Conservation (phyloP, 768 basidiomycete species). For the Leccinellum luteum region DNA sequence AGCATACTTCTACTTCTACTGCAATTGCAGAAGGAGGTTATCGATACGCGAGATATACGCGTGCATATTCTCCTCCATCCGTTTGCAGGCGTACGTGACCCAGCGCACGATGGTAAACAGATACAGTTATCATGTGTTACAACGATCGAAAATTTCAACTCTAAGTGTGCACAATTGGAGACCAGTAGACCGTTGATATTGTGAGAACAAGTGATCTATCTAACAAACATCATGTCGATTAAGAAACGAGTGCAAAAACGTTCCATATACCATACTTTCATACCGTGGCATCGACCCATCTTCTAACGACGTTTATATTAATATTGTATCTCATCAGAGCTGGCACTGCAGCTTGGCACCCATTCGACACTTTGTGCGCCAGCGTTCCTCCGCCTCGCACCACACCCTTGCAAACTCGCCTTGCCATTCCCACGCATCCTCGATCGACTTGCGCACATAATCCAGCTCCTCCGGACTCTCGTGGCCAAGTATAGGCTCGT, state of each 20-base stretch:
- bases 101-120: too few species aligned
- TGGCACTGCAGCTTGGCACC: neutral
- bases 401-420: conserved; percentile 3
- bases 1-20: too few species aligned
- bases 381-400: conserved; percentile 12
- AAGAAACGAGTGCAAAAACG: neutral
- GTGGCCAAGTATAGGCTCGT: neutral
- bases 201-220: neutral
- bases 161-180: neutral
- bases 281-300: neutral
- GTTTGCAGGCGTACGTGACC: neutral
- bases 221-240: neutral
- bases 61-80: too few species aligned
- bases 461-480: conserved; percentile 10
- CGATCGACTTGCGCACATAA: conserved; percentile 9
- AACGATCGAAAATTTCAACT: too few species aligned
- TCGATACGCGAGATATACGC: too few species aligned
- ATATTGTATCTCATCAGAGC: neutral
- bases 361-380: neutral
- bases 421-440: conserved; percentile 23
- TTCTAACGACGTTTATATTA: neutral
- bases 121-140: too few species aligned
- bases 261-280: neutral
- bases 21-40: too few species aligned
- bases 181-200: neutral